A percentile compares a stretch with the other conserved stretches of the same genome.
These are phyloP conservation scores for Leucocoprinus leucothites DNA, from an alignment of 768 basidiomycete genomes.

Conservation along the genomic window DNA sequence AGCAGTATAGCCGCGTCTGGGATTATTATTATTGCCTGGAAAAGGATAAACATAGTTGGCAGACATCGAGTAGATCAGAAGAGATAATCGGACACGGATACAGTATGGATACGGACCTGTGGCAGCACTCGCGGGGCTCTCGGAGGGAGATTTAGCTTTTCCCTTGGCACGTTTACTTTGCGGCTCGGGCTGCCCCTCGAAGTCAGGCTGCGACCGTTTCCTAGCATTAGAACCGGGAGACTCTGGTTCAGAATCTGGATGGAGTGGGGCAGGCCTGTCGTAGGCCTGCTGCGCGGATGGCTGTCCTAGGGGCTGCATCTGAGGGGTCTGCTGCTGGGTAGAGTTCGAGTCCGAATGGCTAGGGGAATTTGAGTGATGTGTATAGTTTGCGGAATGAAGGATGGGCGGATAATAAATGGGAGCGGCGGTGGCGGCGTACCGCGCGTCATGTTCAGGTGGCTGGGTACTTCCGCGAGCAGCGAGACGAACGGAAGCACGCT, in stretches of 20 bases:
- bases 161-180: conserved; percentile 31
- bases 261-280: background rate
- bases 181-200: conserved; percentile 35
- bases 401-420: conserved; percentile 1
- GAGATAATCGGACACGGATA: conserved; percentile 12
- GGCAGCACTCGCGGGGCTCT: conserved; percentile 17
- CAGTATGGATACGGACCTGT: conserved; percentile 20
- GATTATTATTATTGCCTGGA: conserved; percentile 35
- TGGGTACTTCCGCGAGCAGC: conserved; percentile 43
- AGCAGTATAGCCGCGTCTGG: conserved; percentile 66
- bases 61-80: conserved; percentile 9
- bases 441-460: conserved; percentile 24
- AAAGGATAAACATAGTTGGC: conserved; percentile 8
- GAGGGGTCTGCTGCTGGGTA: conserved; percentile 12
- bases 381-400: background rate
- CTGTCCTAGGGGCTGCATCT: background rate
- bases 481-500: conserved; percentile 58
- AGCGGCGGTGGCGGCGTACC: conserved; percentile 27
- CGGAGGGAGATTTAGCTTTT: conserved; percentile 42
- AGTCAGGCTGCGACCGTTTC: conserved; percentile 32
- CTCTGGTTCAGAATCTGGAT: conserved; percentile 8
- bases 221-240: conserved; percentile 15
- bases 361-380: background rate
- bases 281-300: background rate
- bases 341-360: conserved; percentile 3